Evolutionary conservation across 768 basidiomycete species (phyloP), one percentile per base, ranked within the genome.

Genomic region (Boletus bicolor): DNA sequence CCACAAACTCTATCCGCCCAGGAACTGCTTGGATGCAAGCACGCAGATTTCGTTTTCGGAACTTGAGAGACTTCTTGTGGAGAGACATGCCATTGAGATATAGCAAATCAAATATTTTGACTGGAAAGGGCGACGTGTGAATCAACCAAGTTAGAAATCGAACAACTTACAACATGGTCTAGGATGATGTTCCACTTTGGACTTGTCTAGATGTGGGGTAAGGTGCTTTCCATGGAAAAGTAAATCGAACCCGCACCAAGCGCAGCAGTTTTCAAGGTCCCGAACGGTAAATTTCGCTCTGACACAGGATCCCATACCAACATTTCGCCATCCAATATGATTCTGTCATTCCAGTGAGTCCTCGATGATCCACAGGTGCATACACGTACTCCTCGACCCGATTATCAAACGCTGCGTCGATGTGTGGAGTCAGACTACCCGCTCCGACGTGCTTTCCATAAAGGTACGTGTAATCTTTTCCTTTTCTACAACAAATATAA

Each of bases 271-370:
- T 99, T 99, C 48, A 99, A 75, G 0, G 85, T 90, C 2, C 97
- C 97, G 58, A 99, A 98, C 0, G 96, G 92, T 19, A 97, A 75
- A 65, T 92, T 91, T 21, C 91, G 84, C 63, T 89, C 87, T 1
- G 91, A 86, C 4, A 89, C 77, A 0, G 96, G 96, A 71, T 98
- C 97, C 90, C 91, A 98, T 3, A 98, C 96, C 34, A 99, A 76
- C 96, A 99, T 98, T 70, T 99, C 97, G 0, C 97, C 97, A 62
- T 99, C 97, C 14, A 99, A 72, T 45, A 98, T 91, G 62, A 96
- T 87, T 48, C 96, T 98, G 54, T 4, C 24, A 19, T 6, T 8
- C 7, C 49, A 35, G 26, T 66, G 30, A 67, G 35, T 28, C 56
- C 54, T 34, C 51, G 47, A 44, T 35, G 5, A 21, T 19, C 17